Evolutionary conservation across 768 basidiomycete genomes (phyloP).

Genomic region (Boletus sp.): DNA sequence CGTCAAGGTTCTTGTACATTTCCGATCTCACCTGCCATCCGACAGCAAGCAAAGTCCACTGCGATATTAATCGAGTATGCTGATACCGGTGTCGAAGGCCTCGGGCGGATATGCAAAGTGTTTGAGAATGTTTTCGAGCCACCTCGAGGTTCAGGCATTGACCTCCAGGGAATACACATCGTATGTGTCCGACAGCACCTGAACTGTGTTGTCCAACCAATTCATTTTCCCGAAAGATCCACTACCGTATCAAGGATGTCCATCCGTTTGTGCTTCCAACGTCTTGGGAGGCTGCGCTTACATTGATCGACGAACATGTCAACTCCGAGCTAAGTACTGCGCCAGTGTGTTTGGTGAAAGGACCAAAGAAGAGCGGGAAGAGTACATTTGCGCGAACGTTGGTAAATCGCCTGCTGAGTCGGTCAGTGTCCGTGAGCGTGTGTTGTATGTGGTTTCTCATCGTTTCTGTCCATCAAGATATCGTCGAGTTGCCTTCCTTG

Average conservation of each 20-base stretch:
- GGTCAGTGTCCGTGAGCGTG: conserved; percentile 35
- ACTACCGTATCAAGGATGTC: conserved; percentile 27
- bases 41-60: conserved; percentile 22
- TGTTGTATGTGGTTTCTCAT: background rate
- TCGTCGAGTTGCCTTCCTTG: conserved; percentile 81
- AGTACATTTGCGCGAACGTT: conserved; percentile 80
- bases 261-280: conserved; percentile 34
- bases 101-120: conserved; percentile 58
- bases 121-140: conserved; percentile 63
- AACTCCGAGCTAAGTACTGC: conserved; percentile 19
- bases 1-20: conserved; percentile 12
- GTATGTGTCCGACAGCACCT: conserved; percentile 33
- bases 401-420: conserved; percentile 61
- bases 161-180: conserved; percentile 47
- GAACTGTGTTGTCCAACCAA: conserved; percentile 10
- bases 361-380: conserved; percentile 86
- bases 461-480: conserved; percentile 43
- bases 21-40: conserved; percentile 12
- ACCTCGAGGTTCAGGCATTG: conserved; percentile 39
- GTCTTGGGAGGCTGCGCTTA: conserved; percentile 36
- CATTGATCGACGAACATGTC: background rate
- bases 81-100: conserved; percentile 58
- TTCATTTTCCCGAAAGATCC: conserved; percentile 21
- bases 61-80: conserved; percentile 58
- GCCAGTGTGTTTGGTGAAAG: conserved; percentile 66